phyloP scores from a whole-genome alignment of 2,329 filamentous ascomycete species.

The Scedosporium dehoogii region DNA sequence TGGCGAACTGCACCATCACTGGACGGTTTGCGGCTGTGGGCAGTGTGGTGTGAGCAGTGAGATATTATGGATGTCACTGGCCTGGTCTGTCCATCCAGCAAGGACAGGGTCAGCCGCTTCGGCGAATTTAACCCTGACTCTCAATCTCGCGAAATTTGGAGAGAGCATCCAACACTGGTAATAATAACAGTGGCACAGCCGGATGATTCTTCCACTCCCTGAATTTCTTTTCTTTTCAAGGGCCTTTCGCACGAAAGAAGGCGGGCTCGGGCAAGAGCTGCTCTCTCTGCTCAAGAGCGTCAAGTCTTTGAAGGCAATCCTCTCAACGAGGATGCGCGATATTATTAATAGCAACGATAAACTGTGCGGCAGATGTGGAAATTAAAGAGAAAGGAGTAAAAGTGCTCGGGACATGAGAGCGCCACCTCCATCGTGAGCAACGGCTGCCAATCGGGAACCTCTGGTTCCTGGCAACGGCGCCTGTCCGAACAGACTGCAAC shows the following conservation, averaged over 20 bases:
- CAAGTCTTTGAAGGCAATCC: not conserved
- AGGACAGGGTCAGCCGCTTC: not conserved
- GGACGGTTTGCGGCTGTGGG: not conserved
- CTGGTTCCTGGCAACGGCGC: not conserved
- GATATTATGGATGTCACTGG: too few species aligned
- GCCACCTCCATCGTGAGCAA: not conserved
- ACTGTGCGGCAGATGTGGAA: slow-evolving; percentile 1
- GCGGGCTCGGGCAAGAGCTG: not conserved
- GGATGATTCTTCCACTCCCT: not conserved
- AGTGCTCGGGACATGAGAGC: too few species aligned
- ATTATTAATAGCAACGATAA: not conserved
- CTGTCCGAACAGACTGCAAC: not conserved
- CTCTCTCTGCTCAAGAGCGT: not conserved
- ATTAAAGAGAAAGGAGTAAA: not conserved
- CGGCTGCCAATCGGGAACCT: not conserved
- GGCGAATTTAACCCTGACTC: not conserved
- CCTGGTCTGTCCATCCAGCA: not conserved
- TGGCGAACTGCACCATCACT: not conserved
- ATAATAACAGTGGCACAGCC: not conserved
- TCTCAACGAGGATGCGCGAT: not conserved
- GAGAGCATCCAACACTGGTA: not conserved
- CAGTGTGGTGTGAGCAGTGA: not conserved
- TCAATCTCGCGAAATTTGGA: not conserved
- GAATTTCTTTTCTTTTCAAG: not conserved
- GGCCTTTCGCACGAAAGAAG: not conserved